Evolutionary conservation across 345 rosid genomes (phyloP), one percentile per base, ranked within the genome.

Genomic region (Lumnitzera racemosa): DNA sequence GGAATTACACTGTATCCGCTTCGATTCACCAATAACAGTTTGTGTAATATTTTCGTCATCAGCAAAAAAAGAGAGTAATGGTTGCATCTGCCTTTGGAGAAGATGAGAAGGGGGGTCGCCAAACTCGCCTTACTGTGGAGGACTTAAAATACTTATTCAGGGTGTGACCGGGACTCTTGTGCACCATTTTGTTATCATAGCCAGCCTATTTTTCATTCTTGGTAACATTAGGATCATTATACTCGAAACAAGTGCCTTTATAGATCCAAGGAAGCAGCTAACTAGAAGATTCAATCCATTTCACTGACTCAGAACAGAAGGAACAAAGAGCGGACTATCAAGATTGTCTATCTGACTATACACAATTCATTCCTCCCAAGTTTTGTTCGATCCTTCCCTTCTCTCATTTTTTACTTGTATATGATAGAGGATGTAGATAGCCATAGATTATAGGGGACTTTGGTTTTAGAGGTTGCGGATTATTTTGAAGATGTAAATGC

Each of bases 31-130:
- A 15, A 20, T 23, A 25, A 49, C 16, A 29, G 20, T 29, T 41
- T 46, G 36, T 23, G 29, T 24, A 16, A 12, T 49, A 13, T 46
- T 59, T 31, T 47, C 5, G 46, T 31, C 47, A 67, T 64, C 90
- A 92, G 96, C 80, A 77, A 89, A 87, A 89, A 84, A 92, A 92
- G 82, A 85, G 96, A 75, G 81, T 64, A 78, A 87, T 94, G 97
- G 96, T 90, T 29, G 85, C 97, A 13, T 88, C 95, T 58, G 99
- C 97, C 41, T 87, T 94, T 55, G 99, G 96, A 61, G 99, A 94
- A 75, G 98, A 92, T 62, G 90, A 88, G 68, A 76, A 61, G 1
- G 95, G 84, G 24, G 72, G 89, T 70, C 66, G 79, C 49, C 91
- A 83, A 79, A 81, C 91, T 67, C 90, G 90, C 53, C 84, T 94